Evolutionary conservation across 2,329 filamentous ascomycete genomes (phyloP).

Genomic region (Drechslerella dactyloides): DNA sequence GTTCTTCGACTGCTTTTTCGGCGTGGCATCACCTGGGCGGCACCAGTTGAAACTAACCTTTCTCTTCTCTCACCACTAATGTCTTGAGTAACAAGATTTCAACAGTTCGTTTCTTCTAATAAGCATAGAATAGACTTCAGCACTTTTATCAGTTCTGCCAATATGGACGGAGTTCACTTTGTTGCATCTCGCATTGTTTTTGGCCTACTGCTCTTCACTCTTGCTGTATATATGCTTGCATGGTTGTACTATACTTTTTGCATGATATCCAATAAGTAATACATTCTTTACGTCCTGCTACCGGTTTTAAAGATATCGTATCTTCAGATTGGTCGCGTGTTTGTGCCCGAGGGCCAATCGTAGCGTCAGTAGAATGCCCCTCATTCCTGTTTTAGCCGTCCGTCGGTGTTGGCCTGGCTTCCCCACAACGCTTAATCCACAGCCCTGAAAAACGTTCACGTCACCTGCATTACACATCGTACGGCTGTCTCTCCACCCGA

Average conservation of each 20-base stretch:
- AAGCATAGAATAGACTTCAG: constrained; percentile 3
- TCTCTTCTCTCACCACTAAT: background rate
- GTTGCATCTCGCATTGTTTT: background rate
- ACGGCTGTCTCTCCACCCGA: background rate
- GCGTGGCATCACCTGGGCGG: background rate
- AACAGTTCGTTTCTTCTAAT: too few species aligned
- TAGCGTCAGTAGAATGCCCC: constrained; percentile 29
- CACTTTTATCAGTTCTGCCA: constrained; percentile 1
- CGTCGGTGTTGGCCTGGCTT: background rate
- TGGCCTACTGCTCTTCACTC: constrained; percentile 7
- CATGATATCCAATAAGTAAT: constrained; percentile 19
- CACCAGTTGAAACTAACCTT: background rate
- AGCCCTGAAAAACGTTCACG: constrained; percentile 21
- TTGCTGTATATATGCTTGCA: constrained; percentile 8
- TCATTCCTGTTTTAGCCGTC: constrained; percentile 43
- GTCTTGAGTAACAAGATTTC: background rate
- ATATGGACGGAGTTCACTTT: constrained; percentile 28
- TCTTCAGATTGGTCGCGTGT: constrained; percentile 26
- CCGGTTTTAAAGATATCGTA: background rate
- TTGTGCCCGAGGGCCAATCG: background rate
- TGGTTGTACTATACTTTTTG: constrained; percentile 30
- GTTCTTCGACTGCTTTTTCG: too few species aligned
- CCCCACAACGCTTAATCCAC: constrained; percentile 36
- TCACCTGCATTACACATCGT: constrained; percentile 19
- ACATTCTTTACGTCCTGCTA: constrained; percentile 1